Evolutionary conservation across 441 rosid genomes (phyloP).

Genomic region (Populus trichocarpa): DNA sequence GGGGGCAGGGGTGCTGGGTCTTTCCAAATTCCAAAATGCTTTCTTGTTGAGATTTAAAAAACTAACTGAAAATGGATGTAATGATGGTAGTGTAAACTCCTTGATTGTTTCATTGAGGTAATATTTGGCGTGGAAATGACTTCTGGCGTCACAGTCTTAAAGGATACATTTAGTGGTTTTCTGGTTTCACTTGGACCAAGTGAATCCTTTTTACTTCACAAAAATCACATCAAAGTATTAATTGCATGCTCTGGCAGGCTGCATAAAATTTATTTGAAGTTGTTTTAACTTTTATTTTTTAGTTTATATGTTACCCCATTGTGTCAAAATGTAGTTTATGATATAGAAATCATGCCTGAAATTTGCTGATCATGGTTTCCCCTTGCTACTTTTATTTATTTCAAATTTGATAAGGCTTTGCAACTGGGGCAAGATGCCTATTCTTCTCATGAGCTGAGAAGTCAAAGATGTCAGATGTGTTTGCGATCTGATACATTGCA

Average conservation of each 20-base stretch:
- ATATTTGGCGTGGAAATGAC: too few relatives aligned
- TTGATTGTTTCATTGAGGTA: too few relatives aligned
- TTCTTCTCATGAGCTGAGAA: constrained; percentile 47
- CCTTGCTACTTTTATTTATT: not conserved
- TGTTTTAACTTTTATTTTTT: not conserved
- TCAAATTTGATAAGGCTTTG: constrained; percentile 50
- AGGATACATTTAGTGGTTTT: too few relatives aligned
- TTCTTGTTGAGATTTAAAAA: too few relatives aligned
- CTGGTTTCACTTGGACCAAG: not conserved
- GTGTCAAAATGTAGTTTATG: not conserved
- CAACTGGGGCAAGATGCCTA: constrained; percentile 84
- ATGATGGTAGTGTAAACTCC: too few relatives aligned
- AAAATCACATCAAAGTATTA: too few relatives aligned
- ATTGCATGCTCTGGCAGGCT: not conserved
- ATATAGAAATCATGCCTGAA: not conserved
- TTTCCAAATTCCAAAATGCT: too few relatives aligned
- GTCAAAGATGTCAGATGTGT: constrained; percentile 86
- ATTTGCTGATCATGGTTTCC: too few relatives aligned
- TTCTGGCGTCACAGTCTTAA: too few relatives aligned
- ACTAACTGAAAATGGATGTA: too few relatives aligned
- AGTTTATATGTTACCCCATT: not conserved
- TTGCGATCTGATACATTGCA: constrained; percentile 53
- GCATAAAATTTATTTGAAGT: not conserved
- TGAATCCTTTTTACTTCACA: not conserved
- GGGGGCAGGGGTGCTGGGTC: too few relatives aligned